Evolutionary conservation across 805 yeast species (phyloP).

Genomic region (Yamadazyma philogaea): DNA sequence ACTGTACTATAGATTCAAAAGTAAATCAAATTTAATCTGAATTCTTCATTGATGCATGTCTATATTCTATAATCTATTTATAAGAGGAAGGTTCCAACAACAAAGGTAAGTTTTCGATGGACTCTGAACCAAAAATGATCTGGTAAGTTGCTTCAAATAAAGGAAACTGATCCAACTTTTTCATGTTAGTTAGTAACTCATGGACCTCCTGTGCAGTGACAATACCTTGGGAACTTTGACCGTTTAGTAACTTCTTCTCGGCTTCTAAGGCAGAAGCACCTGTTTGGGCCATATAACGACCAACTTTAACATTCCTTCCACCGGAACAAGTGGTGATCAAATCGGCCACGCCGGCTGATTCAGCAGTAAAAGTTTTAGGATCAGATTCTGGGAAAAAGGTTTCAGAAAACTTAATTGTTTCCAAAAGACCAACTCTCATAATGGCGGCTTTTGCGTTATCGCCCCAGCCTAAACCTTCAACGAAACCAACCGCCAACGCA

Average conservation of each 20-base stretch:
- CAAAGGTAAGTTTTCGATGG: conserved; percentile 40
- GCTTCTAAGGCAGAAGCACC: conserved; percentile 41
- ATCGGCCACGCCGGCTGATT: conserved; percentile 48
- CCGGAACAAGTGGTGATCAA: conserved; percentile 47
- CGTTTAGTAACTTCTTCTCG: conserved; percentile 43
- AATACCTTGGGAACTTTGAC: conserved; percentile 47
- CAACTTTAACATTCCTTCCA: conserved; percentile 47
- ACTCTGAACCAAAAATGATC: conserved; percentile 39
- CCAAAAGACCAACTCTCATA: conserved; percentile 45
- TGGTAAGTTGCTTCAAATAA: conserved; percentile 46
- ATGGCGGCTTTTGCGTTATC: conserved; percentile 48
- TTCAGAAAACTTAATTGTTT: conserved; percentile 46
- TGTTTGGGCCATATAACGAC: conserved; percentile 44
- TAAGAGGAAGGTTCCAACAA: conserved; percentile 27
- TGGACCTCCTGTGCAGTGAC: conserved; percentile 47
- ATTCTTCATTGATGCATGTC: neutral
- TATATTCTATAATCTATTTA: conserved; percentile 1
- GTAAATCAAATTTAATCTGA: neutral
- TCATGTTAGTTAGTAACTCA: conserved; percentile 38
- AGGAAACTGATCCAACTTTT: conserved; percentile 37
- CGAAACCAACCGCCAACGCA: conserved; percentile 46
- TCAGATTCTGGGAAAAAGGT: conserved; percentile 51
- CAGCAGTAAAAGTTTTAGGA: conserved; percentile 40
- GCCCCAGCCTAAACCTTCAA: conserved; percentile 49
- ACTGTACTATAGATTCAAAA: conserved; percentile 1